Percentiles rank a stretch among this genome's conserved stretches.
Evolutionary conservation across 768 basidiomycete species (phyloP).

Genomic region (Hortiboletus campestris): DNA sequence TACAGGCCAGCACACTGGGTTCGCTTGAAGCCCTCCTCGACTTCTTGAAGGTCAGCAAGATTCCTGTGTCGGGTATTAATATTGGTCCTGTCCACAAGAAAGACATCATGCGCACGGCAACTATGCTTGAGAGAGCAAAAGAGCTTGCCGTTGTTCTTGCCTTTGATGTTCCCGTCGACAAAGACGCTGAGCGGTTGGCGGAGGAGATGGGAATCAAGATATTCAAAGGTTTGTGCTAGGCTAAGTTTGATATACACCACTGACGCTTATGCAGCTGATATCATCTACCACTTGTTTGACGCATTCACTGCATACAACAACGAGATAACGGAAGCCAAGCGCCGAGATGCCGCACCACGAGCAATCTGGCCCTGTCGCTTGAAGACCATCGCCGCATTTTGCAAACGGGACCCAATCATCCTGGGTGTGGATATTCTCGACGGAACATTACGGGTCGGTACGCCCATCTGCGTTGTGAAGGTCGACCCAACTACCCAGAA

Average conservation of each 20-base stretch:
- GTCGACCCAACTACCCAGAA: conserved; percentile 83
- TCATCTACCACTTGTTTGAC: conserved; percentile 98
- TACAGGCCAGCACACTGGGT: conserved; percentile 95
- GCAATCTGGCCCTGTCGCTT: conserved; percentile 97
- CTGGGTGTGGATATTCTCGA: conserved; percentile 96
- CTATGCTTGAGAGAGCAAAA: conserved; percentile 94
- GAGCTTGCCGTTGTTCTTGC: conserved; percentile 94
- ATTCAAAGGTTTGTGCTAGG: conserved; percentile 76
- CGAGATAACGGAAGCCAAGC: conserved; percentile 90
- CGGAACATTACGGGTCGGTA: conserved; percentile 86
- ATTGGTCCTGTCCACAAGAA: conserved; percentile 97
- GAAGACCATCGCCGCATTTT: conserved; percentile 90
- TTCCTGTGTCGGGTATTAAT: conserved; percentile 95
- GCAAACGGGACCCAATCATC: conserved; percentile 96
- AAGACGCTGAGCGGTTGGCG: conserved; percentile 86
- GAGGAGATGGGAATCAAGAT: conserved; percentile 92
- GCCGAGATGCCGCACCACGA: conserved; percentile 86
- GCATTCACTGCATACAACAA: conserved; percentile 92
- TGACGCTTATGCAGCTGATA: conserved; percentile 65
- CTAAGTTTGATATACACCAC: background rate
- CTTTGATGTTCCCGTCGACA: conserved; percentile 94
- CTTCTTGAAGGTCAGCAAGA: conserved; percentile 93
- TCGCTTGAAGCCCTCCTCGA: conserved; percentile 95
- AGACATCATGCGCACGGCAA: conserved; percentile 88
- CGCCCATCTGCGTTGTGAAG: conserved; percentile 93